These are phyloP conservation scores for Hippophae tibetana DNA, from an alignment of 306 rosid genomes.

Conservation along the genomic window DNA sequence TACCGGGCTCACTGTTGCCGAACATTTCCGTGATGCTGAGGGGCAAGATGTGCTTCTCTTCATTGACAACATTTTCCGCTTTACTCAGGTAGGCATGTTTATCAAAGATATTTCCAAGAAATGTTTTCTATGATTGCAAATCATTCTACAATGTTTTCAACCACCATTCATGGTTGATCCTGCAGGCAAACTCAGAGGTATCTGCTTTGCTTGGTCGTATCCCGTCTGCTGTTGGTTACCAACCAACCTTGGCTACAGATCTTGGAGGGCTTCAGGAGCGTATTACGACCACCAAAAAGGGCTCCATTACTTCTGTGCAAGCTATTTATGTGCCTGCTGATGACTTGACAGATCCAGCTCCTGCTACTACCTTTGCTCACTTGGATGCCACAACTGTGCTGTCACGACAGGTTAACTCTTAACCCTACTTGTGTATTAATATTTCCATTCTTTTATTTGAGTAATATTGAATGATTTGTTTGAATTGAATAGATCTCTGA, in stretches of 20 bases:
- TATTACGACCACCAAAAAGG: conserved; percentile 95
- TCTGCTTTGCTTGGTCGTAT: conserved; percentile 99
- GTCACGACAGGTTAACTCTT: conserved; percentile 65
- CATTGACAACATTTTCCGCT: conserved; percentile 95
- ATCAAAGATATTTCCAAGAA: neutral
- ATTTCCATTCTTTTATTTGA: no score
- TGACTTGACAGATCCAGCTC: conserved; percentile 99
- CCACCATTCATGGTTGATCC: conserved; percentile 1
- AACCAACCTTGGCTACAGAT: conserved; percentile 94
- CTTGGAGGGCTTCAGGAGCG: conserved; percentile 99
- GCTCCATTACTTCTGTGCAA: conserved; percentile 97
- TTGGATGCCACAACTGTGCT: conserved; percentile 98
- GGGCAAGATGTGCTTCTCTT: conserved; percentile 99
- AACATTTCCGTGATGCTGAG: conserved; percentile 98
- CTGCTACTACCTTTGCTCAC: conserved; percentile 98
- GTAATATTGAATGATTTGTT: conserved; percentile 4
- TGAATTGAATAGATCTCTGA: conserved; percentile 62
- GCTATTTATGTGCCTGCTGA: conserved; percentile 99
- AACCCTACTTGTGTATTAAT: neutral
- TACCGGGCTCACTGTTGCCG: conserved; percentile 93
- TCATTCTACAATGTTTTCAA: no score
- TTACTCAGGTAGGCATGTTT: conserved; percentile 62
- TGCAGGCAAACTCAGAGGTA: conserved; percentile 98
- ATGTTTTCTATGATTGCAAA: neutral
- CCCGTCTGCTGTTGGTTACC: conserved; percentile 99